These are phyloP conservation scores for Colletotrichum agaves DNA, from an alignment of 2,329 filamentous ascomycete genomes.

Conservation along the genomic window DNA sequence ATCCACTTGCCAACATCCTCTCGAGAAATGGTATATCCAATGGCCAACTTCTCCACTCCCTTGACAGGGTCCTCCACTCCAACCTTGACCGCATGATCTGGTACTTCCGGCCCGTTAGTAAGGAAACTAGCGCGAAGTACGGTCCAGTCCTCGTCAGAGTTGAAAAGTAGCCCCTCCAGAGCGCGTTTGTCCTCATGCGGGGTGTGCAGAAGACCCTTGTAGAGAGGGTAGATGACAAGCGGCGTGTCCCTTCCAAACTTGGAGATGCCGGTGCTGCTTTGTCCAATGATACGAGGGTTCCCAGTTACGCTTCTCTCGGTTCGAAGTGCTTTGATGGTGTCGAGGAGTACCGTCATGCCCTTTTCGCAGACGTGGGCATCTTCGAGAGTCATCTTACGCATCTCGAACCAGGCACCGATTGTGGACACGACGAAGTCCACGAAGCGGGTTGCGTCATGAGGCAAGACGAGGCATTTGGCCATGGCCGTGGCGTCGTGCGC, in stretches of 20 bases:
- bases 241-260: conserved; percentile 53
- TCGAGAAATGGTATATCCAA: conserved; percentile 54
- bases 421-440: conserved; percentile 60
- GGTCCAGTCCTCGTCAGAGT: conserved; percentile 44
- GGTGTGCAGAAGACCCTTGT: conserved; percentile 49
- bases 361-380: conserved; percentile 61
- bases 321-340: conserved; percentile 48
- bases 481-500: conserved; percentile 55
- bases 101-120: conserved; percentile 41
- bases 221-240: conserved; percentile 52
- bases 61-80: conserved; percentile 47
- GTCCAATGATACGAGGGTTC: conserved; percentile 49
- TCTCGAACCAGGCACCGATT: conserved; percentile 53
- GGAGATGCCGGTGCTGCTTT: conserved; percentile 57
- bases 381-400: conserved; percentile 50
- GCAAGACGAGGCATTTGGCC: conserved; percentile 47
- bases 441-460: conserved; percentile 43
- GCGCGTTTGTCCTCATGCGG: conserved; percentile 57
- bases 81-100: conserved; percentile 42
- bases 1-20: conserved; percentile 56
- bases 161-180: conserved; percentile 54
- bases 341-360: conserved; percentile 55
- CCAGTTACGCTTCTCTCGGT: conserved; percentile 37
- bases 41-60: conserved; percentile 48
- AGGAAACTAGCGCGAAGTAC: conserved; percentile 47